Base-by-base conservation (phyloP, 2,329 filamentous ascomycete genomes). In the Talaromyces sp. region DNA sequence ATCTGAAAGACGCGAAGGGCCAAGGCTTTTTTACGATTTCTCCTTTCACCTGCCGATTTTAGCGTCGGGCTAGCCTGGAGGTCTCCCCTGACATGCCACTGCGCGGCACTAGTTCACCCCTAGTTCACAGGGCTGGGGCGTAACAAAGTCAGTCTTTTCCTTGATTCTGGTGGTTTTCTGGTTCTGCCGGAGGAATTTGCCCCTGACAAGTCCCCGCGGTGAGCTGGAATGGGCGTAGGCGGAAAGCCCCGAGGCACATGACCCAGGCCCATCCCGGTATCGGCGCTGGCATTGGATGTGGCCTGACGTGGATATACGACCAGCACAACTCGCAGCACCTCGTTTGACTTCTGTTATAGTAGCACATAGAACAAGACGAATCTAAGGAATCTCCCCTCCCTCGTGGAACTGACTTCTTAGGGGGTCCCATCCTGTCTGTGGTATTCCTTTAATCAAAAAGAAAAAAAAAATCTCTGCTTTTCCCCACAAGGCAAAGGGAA, bases 201-300 rank as follows among this genome's bases (percentile, higher is more conserved):
- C 53, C 56, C 53, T 57, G 43, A 57, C 40, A 44, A 27, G 24
- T 9, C 44, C 48, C 51, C 54, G 46, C 58, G 58, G 56, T 58
- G 58, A 60, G 39, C 56, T 49, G 51, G 24, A 56, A 56, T 24
- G 36, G 55, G 55, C 30, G 29, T 54, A 47, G 47, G 57, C 52
- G 53, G 56, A 55, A 42, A 45, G 27, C 47, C 27, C 52, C 32
- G 51, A 40, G 10, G 24, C 16, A 24, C 33, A 24, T 14, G n/a
- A 33, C 19, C 42, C 30, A 32, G 45, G 44, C 50, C 46, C 33
- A 45, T 45, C 47, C 55, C 57, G 55, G 53, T 58, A 56, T 60
- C 57, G 57, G 57, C 57, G 54, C 9, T 27, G 24, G 57, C 57
- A 55, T 27, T 27, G 24, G 9, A 27, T 27, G 4, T 27, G 4